Conservation (phyloP, 192 early-diverging fungal species). For the Backusella liffmaniae region DNA sequence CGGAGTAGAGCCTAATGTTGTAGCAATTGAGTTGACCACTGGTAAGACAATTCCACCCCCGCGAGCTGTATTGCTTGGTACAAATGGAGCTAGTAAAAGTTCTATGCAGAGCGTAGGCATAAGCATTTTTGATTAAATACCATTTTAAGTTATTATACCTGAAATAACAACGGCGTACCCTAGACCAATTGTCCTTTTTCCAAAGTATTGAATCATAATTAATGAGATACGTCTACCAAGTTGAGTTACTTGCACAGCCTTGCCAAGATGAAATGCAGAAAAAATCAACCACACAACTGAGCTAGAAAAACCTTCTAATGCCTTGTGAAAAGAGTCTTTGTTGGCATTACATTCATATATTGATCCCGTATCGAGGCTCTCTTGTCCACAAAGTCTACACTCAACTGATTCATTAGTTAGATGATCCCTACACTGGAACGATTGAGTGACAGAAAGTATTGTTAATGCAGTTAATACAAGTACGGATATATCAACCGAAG, state of each 20-base stretch:
- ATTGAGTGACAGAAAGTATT: slow-evolving; percentile 54
- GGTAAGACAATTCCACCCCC: slow-evolving; percentile 79
- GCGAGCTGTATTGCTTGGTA: slow-evolving; percentile 72
- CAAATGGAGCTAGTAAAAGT: slow-evolving; percentile 63
- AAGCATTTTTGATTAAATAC: background rate
- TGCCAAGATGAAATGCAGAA: slow-evolving; percentile 73
- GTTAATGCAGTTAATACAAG: slow-evolving; percentile 54
- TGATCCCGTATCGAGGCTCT: slow-evolving; percentile 19
- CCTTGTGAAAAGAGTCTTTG: slow-evolving; percentile 59
- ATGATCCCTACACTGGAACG: slow-evolving; percentile 56
- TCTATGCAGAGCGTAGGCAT: slow-evolving; percentile 44
- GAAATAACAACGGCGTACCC: slow-evolving; percentile 52
- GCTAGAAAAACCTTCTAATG: slow-evolving; percentile 62
- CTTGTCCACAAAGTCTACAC: slow-evolving; percentile 50
- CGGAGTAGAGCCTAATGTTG: slow-evolving; percentile 51
- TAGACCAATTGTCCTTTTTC: slow-evolving; percentile 50
- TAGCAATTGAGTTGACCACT: slow-evolving; percentile 64
- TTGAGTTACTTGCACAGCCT: slow-evolving; percentile 58
- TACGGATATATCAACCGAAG: slow-evolving; percentile 51
- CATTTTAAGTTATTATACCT: slow-evolving; percentile 22
- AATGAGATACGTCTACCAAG: slow-evolving; percentile 66
- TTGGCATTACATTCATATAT: slow-evolving; percentile 55
- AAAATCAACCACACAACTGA: slow-evolving; percentile 70
- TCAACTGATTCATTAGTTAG: slow-evolving; percentile 45
- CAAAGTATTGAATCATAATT: slow-evolving; percentile 50